Base-by-base conservation (phyloP, 1,284 basidiomycete species). In the Cryptococcus deneoformans region DNA sequence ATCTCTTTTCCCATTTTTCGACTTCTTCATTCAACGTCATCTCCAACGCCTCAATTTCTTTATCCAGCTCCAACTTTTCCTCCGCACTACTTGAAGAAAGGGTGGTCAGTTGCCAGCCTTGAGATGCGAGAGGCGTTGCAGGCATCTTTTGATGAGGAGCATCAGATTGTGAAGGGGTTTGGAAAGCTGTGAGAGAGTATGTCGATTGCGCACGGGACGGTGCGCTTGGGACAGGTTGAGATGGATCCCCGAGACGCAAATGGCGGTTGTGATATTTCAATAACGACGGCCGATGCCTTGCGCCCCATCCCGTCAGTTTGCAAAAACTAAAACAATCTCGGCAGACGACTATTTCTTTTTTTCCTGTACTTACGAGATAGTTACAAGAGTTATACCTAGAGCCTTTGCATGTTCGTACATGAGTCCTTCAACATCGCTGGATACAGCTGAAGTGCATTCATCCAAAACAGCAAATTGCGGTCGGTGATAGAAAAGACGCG, bases 391-490 rank as follows among this genome's bases (percentile, higher is more conserved):
- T 69, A 97, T 94, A 2, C 89, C 92, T 11, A 92, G 79, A n/a
- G 86, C 83, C 77, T 97, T 97, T 40, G 90, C 89, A 65, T 91
- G 87, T 71, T 95, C 89, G 79, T 97, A 98, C 91, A 99, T 94
- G 59, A 87, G 81, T 0, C 93, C 93, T 73, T 97, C 94, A 20
- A 97, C 92, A 70, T 98, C 95, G 56, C 90, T 92, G 8, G 92
- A 96, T 6, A 99, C 93, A 1, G 95, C 95, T 61, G 89, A 92
- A 5, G 94, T 97, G 77, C 92, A 95, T 75, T 98, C 94, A 72
- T 82, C 81, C 16, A 83, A 74, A 12, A 83, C 77, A 8, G 68
- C 77, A 50, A 72, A 68, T 6, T 63, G 54, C 5, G 65, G 75
- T 36, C 67, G 68, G 50, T 76, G 73, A 49, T 73, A 76, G 64